These are phyloP conservation scores for Juglanconis oblonga DNA, from an alignment of 2,329 filamentous ascomycete species.

Conservation along the genomic window DNA sequence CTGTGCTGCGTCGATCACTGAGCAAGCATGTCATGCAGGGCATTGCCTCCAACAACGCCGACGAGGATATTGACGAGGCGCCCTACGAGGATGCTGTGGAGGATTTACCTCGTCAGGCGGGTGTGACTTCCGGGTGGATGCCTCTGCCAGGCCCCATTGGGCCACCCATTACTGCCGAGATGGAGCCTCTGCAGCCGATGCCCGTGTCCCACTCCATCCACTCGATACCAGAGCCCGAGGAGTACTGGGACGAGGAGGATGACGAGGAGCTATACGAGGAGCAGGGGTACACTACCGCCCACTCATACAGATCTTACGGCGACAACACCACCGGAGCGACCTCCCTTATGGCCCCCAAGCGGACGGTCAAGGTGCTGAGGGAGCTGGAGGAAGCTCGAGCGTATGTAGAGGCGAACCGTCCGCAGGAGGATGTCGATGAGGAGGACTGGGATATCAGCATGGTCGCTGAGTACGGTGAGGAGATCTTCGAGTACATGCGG, in stretches of 20 bases:
- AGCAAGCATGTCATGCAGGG: constrained; percentile 35
- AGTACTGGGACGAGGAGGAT: constrained; percentile 78
- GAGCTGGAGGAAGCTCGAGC: constrained; percentile 68
- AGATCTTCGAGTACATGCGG: constrained; percentile 92
- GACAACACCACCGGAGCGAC: constrained; percentile 53
- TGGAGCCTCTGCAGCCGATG: constrained; percentile 15
- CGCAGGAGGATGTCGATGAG: constrained; percentile 76
- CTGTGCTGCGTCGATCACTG: constrained; percentile 40
- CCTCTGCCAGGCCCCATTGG: neutral
- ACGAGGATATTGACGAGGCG: constrained; percentile 37
- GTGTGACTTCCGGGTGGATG: constrained; percentile 7
- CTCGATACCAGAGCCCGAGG: constrained; percentile 54
- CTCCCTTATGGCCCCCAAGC: constrained; percentile 66
- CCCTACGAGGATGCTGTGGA: constrained; percentile 46
- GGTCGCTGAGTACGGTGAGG: constrained; percentile 94
- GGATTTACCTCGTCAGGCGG: constrained; percentile 29
- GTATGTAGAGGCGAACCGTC: constrained; percentile 64
- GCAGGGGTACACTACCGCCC: constrained; percentile 74
- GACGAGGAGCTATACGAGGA: constrained; percentile 62
- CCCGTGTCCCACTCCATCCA: neutral
- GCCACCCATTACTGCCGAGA: constrained; percentile 4
- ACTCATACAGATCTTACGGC: constrained; percentile 72
- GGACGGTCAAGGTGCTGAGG: constrained; percentile 64
- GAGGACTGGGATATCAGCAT: constrained; percentile 93
- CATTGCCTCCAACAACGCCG: constrained; percentile 22